Base-by-base conservation (phyloP, 139 green algal species). In the Mychonastes homosphaera region DNA sequence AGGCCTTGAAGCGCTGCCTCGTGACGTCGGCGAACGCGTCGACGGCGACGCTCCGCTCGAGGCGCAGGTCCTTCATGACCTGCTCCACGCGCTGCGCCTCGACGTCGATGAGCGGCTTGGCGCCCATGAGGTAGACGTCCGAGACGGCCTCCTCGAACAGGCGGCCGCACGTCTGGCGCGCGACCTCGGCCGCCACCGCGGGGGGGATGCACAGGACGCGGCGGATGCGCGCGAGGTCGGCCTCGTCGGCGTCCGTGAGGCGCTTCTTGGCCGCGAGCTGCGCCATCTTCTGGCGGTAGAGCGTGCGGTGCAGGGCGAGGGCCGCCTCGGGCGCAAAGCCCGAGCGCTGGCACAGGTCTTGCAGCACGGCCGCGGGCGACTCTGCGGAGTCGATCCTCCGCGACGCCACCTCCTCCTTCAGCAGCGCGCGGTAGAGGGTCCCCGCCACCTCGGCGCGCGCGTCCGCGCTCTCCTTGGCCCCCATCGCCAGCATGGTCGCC, bases 171-270 rank as follows among this genome's bases (percentile, higher is more conserved):
- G 65, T 75, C 2, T 24, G 6, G 2, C 39, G 9, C 4, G 58
- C 1, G 52, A 78, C 74, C 70, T 76, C 67, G 13, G 53, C 46
- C 2, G 57, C 64, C 10, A 64, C 53, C 7, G 76, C 75, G 4
- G 49, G 59, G 12, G 77, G 78, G 23, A 97, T 71, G 76, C 90
- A 97, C 64, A 97, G 78, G 56, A 96, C 77, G 55, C 80, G 71
- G 23, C 83, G 77, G 46, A 93, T 71, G 19, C 79, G 68, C 53
- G 74, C 53, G 58, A 96, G 74, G 30, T 84, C 79, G 32, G 61
- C 57, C 50, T 74, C 73, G 61, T 96, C 88, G 15, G 75, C 81
- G 5, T 89, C 79, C 29, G 66, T 79, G 21, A 94, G 73, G 16
- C 65, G 58, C 61, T 67, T 67, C 51, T 67, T 67, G n/a, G 51